These are phyloP conservation scores for Hypoxylon crocopeplum DNA, from an alignment of 495 filamentous ascomycete genomes.

Conservation along the genomic window DNA sequence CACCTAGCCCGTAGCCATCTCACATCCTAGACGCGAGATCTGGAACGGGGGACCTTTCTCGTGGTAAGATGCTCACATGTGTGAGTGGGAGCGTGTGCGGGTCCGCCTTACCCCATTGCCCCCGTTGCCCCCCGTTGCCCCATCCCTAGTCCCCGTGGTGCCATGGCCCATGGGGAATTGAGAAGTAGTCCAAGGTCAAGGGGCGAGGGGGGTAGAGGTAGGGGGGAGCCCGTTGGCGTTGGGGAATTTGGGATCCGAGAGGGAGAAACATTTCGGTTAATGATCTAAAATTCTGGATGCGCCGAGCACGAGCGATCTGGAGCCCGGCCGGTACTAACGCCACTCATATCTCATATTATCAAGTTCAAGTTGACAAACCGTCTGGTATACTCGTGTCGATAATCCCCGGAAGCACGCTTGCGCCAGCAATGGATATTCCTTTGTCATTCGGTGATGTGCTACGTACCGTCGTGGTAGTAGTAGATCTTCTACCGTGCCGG, in stretches of 20 bases:
- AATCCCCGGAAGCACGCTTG: conserved; percentile 15
- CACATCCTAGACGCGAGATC: conserved; percentile 30
- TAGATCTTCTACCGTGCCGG: conserved; percentile 39
- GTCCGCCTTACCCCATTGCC: conserved; percentile 30
- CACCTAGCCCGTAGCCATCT: conserved; percentile 31
- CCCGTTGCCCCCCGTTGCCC: conserved; percentile 28
- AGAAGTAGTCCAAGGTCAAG: conserved; percentile 4
- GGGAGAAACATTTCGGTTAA: conserved; percentile 33
- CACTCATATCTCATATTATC: conserved; percentile 10
- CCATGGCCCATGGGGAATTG: conserved; percentile 32
- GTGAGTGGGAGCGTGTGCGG: conserved; percentile 21
- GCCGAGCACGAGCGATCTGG: conserved; percentile 27
- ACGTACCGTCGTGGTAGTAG: conserved; percentile 24
- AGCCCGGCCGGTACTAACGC: conserved; percentile 24
- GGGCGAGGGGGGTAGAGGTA: conserved; percentile 3
- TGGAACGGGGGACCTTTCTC: conserved; percentile 29
- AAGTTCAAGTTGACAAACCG: conserved; percentile 15
- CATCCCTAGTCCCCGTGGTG: conserved; percentile 29
- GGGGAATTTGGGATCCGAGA: conserved; percentile 15
- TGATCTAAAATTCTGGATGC: conserved; percentile 31
- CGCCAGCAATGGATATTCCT: conserved; percentile 12
- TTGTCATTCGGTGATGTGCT: conserved; percentile 15
- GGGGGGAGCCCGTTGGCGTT: conserved; percentile 4
- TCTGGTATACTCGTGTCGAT: conserved; percentile 18
- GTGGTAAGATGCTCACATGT: conserved; percentile 30